A percentile compares a stretch with the other conserved stretches of the same genome.
Conservation (phyloP, 1,139 yeast genomes). For the Meyerozyma elateridarum region DNA sequence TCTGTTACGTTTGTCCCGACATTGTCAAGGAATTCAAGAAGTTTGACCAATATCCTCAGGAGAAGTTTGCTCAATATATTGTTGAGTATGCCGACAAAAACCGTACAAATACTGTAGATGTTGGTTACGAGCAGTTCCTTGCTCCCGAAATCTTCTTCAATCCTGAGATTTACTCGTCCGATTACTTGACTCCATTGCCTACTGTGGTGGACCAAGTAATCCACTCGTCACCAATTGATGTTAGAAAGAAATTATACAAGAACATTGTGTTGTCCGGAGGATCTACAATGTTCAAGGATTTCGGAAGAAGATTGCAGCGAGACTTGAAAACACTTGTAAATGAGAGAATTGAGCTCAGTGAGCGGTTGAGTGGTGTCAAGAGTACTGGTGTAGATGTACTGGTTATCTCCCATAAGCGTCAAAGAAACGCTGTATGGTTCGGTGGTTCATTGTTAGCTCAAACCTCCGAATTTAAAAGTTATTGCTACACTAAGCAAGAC, state of each 20-base stretch:
- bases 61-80: conserved; percentile 86
- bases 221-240: conserved; percentile 95
- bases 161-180: conserved; percentile 95
- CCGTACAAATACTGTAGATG: conserved; percentile 67
- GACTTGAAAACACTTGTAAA: conserved; percentile 85
- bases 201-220: conserved; percentile 91
- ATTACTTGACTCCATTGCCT: conserved; percentile 93
- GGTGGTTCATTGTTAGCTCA: conserved; percentile 97
- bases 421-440: conserved; percentile 98
- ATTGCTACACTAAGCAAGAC: conserved; percentile 94
- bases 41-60: conserved; percentile 86
- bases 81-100: conserved; percentile 75
- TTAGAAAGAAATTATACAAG: conserved; percentile 90
- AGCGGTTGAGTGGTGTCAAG: conserved; percentile 72
- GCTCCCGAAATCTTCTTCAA: conserved; percentile 99
- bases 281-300: conserved; percentile 97
- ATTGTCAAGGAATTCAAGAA: conserved; percentile 94
- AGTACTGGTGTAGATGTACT: conserved; percentile 96
- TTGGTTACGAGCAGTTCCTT: conserved; percentile 93
- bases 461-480: conserved; percentile 92
- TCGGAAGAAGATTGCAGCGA: conserved; percentile 95
- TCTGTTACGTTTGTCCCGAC: conserved; percentile 96
- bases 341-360: conserved; percentile 81
- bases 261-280: conserved; percentile 96
- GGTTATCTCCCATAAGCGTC: conserved; percentile 95